Base-by-base conservation (phyloP, 2,329 filamentous ascomycete genomes). In the Colletotrichum chrysophilum region DNA sequence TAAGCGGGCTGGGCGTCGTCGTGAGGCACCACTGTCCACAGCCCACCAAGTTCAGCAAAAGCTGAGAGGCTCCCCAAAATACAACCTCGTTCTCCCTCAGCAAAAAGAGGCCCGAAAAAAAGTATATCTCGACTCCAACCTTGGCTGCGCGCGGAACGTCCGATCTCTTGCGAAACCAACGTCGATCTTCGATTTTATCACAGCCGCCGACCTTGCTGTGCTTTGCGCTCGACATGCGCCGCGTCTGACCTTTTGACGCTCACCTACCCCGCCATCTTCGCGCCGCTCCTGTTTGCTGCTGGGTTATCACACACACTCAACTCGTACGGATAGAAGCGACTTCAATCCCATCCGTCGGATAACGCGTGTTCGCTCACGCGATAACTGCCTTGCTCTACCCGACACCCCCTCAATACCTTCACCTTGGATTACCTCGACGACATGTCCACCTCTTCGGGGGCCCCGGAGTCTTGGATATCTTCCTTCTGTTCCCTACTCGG, bases 401-500 rank as follows among this genome's bases (percentile, higher is more conserved):
- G 69, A 67, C 66, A 78, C 77, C 74, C 71, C 61, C 21, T 30
- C 80, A 86, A 71, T 68, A 72, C 66, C 66, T 74, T 9, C 69
- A 76, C 68, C 65, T 69, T 76, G 71, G 72, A 72, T 66, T 70
- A 71, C 58, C 66, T 77, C 62, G 61, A 75, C 67, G 75, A 75
- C 21, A 92, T 92, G 91, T 92, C 91, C 79, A 89, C 89, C 70
- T 91, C 91, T 66, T 92, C 91, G 70, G 90, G 89, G 70, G 86
- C 89, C 34, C 90, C 90, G 77, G 97, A 99, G 88, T 98, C 96
- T 71, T 99, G 97, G 97, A 98, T 99, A 88, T 94, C 95, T 78
- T 97, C 96, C 74, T 99, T 98, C 85, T 99, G 97, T 89, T 96
- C 95, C 52, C 89, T 98, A 61, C 91, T 98, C 76, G 97, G 97